Evolutionary conservation across 176 grass and related monocot genomes (phyloP).

Genomic region (Eleusine indica): DNA sequence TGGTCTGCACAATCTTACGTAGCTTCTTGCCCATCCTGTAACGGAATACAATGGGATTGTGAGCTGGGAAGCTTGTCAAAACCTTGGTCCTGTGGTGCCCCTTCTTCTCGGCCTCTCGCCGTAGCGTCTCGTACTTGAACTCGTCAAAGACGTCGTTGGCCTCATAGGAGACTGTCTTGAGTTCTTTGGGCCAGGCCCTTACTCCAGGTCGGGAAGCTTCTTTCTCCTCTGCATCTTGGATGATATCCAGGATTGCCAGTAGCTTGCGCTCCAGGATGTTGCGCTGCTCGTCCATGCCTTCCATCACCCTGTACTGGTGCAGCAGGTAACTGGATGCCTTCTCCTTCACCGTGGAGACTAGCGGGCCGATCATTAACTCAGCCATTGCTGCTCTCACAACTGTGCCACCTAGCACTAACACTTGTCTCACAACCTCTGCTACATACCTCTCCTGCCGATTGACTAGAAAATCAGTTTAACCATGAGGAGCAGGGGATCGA

Average conservation of each 20-base stretch:
- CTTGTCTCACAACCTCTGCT: background rate
- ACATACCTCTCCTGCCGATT: background rate
- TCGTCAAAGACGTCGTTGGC: slow-evolving; percentile 44
- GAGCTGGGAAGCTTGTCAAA: background rate
- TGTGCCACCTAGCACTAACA: background rate
- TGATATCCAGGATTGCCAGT: background rate
- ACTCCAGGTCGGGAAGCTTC: background rate
- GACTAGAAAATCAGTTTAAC: background rate
- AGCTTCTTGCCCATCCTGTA: slow-evolving; percentile 49
- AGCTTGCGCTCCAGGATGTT: background rate
- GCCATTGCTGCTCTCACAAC: background rate
- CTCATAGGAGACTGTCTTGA: slow-evolving; percentile 43
- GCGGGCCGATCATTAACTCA: background rate
- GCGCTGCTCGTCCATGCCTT: background rate
- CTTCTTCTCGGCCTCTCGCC: slow-evolving; percentile 24
- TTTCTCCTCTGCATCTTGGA: slow-evolving; percentile 5
- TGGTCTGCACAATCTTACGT: background rate
- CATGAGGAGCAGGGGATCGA: background rate
- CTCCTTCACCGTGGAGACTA: background rate
- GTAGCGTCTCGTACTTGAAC: slow-evolving; percentile 37
- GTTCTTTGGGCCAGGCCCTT: background rate
- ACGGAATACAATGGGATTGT: slow-evolving; percentile 24
- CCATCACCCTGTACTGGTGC: slow-evolving; percentile 21
- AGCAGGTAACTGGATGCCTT: background rate
- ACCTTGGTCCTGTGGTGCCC: background rate